Percentiles rank a stretch among this genome's conserved stretches.
phyloP scores from a whole-genome alignment of 495 filamentous ascomycete genomes.

The Pyrenula massariospora region DNA sequence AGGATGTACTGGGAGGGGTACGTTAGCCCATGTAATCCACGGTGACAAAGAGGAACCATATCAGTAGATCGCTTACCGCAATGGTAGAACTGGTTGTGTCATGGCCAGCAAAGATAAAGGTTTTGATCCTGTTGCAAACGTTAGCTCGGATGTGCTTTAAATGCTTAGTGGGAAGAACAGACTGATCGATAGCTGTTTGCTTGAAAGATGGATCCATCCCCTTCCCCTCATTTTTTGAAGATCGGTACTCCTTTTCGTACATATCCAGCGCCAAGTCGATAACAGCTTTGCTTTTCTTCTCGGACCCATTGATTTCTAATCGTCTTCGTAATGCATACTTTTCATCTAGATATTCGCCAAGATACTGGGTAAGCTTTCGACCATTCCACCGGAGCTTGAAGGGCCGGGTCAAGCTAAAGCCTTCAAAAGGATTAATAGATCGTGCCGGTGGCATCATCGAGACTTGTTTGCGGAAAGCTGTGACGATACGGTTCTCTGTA shows the following conservation, averaged over 20 bases:
- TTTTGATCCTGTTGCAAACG: constrained; percentile 20
- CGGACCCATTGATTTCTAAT: background rate
- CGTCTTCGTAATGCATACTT: constrained; percentile 11
- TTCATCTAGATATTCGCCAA: constrained; percentile 20
- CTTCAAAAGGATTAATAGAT: constrained; percentile 6
- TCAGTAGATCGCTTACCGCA: too few relatives aligned
- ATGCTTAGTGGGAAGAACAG: too few relatives aligned
- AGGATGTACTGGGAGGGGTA: too few relatives aligned
- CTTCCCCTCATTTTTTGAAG: background rate
- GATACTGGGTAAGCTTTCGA: constrained; percentile 18
- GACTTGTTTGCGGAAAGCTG: constrained; percentile 17
- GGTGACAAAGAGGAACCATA: too few relatives aligned
- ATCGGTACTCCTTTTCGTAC: constrained; percentile 9
- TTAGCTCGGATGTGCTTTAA: too few relatives aligned
- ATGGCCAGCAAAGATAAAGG: constrained; percentile 30
- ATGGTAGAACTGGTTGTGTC: constrained; percentile 24
- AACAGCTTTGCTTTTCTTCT: constrained; percentile 8
- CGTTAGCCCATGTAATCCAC: too few relatives aligned
- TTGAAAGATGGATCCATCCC: background rate
- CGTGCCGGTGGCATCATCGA: constrained; percentile 11
- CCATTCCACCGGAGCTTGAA: constrained; percentile 17
- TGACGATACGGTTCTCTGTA: constrained; percentile 17
- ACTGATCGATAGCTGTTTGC: background rate
- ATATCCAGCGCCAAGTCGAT: constrained; percentile 23
- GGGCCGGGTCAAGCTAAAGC: constrained; percentile 10